These are phyloP conservation scores for Hymenochaete sp. DNA, from an alignment of 1,284 basidiomycete genomes.

Conservation along the genomic window DNA sequence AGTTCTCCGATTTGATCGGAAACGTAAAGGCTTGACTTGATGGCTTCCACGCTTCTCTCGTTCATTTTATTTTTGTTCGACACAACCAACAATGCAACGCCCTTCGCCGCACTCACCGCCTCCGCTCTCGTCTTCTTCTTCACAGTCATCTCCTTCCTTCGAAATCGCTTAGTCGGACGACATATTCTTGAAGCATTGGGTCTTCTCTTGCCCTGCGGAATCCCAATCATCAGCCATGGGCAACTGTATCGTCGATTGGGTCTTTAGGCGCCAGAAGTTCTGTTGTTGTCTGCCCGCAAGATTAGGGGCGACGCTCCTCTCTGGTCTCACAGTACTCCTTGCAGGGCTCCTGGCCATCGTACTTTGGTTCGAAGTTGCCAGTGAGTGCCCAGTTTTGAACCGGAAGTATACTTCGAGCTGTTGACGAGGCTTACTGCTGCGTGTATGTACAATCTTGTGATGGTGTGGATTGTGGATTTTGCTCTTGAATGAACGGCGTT, in stretches of 20 bases:
- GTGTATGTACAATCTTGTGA: neutral
- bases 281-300: slow-evolving; percentile 62
- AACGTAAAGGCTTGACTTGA: neutral
- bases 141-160: no score
- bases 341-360: slow-evolving; percentile 41
- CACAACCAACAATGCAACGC: no score
- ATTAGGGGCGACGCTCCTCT: slow-evolving; percentile 47
- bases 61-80: neutral
- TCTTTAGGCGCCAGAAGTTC: slow-evolving; percentile 39
- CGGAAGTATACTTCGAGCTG: neutral
- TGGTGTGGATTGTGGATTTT: neutral
- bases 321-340: slow-evolving; percentile 42
- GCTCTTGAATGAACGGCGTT: slow-evolving; percentile 18
- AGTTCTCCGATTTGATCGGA: neutral
- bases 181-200: no score
- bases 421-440: neutral
- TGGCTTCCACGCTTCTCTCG: neutral
- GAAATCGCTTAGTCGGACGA: no score
- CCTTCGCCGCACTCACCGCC: no score
- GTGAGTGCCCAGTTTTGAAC: slow-evolving; percentile 30
- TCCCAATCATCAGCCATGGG: slow-evolving; percentile 26
- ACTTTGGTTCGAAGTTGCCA: slow-evolving; percentile 49
- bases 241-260: slow-evolving; percentile 34
- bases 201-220: no score
- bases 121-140: no score